Base-by-base conservation (phyloP, 768 basidiomycete genomes). In the Trametopsis cervina region DNA sequence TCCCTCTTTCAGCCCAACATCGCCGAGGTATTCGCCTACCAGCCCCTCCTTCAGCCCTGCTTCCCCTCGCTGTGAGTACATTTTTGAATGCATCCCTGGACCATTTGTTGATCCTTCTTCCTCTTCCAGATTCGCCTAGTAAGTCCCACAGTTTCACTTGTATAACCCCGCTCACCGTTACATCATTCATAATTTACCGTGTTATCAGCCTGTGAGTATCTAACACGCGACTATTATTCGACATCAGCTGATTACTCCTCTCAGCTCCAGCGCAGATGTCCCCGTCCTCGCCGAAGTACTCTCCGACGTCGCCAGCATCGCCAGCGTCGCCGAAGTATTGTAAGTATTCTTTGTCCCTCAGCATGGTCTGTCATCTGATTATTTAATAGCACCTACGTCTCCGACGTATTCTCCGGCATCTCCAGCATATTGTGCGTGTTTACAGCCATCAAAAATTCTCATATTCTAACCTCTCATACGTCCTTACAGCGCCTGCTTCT, bases 301-400 rank as follows among this genome's bases (percentile, higher is more conserved):
- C 90, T 10, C 94, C 94, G 2, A 91, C 94, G 0, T 94, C 91
- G 3, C 94, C 94, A n/a, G 80, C 84, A 6, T 92, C 89, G 2
- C 93, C 93, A 0, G 78, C 93, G 2, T 94, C 91, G 27, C 94
- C 94, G 47, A 89, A 86, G 77, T 91, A 90, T 64, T 91, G 89
- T 90, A 67, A 54, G 88, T 73, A 17, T 11, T 26, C 5, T 17
- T 23, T 29, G 25, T 40, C 41, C 2, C 55, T 61, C 42, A 51
- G 52, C 49, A 17, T 40, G 49, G 42, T 51, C 22, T 36, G 12
- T 49, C 4, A 55, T 25, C 39, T 29, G 18, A 1, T 4, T 17
- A 13, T 21, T 22, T 40, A 10, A 18, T 25, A 91, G 89, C 89
- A 49, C 89, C 89, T 13, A 88, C 89, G 6, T 91, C 89, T 3